Base-by-base conservation (phyloP, 139 green algal genomes). In the Desmodesmus armatus region DNA sequence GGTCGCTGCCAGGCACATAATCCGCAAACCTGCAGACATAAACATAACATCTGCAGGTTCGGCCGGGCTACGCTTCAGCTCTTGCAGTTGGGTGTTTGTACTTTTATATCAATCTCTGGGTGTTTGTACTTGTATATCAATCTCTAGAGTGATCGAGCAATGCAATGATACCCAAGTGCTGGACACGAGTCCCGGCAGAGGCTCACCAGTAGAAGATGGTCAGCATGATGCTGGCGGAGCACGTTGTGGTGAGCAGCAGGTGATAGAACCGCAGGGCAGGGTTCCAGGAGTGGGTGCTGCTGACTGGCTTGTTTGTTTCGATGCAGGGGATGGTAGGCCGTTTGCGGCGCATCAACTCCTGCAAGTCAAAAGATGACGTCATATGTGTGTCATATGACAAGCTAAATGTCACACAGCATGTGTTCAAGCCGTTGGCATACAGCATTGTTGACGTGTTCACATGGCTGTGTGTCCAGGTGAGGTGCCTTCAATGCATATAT, bases 191-290 rank as follows among this genome's bases (percentile, higher is more conserved):
- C n/a, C n/a, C n/a, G n/a, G n/a, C n/a, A 35, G 23, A 67, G 58
- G 21, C 71, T 62, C 40, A 72, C 77, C 77, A 83, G 58, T 83
- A 83, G 77, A 83, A 83, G 27, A 83, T 73, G n/a, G 77, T 83
- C 21, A 83, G 29, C 40, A 73, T 83, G 6, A 83, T 83, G 37
- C 77, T 83, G 23, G 77, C 77, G 31, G 77, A 55, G 15, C 58
- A 40, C 9, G 41, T 37, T 33, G 60, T 83, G 37, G 74, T 37
- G 39, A 83, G 31, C 58, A 83, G 40, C 77, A 83, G 60, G 41
- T 75, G 77, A 17, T 83, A 73, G 3, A 41, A 31, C 15, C 37
- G 41, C 15, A 55, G 71, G 3, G 60, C 58, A n/a, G 15, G 23
- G 19, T 11, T 41, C 58, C 77, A 47, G 60, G 40, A 0, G 60